Evolutionary conservation across 2,329 filamentous ascomycete species (phyloP), one percentile per base, ranked within the genome.

Genomic region (Byssothecium circinans): DNA sequence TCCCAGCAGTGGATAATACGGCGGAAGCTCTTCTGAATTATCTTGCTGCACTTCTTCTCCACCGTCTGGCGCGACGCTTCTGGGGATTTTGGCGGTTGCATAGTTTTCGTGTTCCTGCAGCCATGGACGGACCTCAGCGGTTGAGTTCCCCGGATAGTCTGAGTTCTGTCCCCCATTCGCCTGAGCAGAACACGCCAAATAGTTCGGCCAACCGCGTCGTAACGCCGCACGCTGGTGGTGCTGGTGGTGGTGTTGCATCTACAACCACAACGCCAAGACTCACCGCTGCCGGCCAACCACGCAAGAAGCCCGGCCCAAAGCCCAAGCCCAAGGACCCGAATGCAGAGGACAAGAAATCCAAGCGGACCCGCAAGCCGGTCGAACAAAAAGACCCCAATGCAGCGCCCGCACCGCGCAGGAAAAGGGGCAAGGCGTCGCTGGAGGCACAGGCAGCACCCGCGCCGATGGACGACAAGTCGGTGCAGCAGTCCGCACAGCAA

Each of bases 301-400:
- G 73, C 49, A 73, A 73, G 56, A 76, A 70, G 61, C 72, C 69
- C 18, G 68, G 68, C 7, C 73, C 74, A 25, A 78, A 77, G 59
- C 60, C 70, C 33, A 72, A 73, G 45, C 43, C 60, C 29, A 69
- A 66, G 53, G 68, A 71, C 38, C 49, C 62, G 53, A 67, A 44
- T 62, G 64, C 45, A 52, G 70, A 68, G 34, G 72, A 75, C 53
- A 75, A 74, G 42, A 75, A 75, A 51, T 15, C 20, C 19, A 72
- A 73, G 54, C 77, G 75, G 57, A 61, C 74, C 30, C 69, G 76
- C 47, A 78, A 76, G 58, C 66, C 73, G 15, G 64, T 67, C 22
- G 72, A 74, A 45, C 69, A 73, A 40, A 61, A 87, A 78, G 62
- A 81, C 74, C 50, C 78, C 72, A 65, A 58, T 62, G 61, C 65